Evolutionary conservation across 805 yeast species (phyloP), one percentile per base, ranked within the genome.

Genomic region (Candida odintsovae): DNA sequence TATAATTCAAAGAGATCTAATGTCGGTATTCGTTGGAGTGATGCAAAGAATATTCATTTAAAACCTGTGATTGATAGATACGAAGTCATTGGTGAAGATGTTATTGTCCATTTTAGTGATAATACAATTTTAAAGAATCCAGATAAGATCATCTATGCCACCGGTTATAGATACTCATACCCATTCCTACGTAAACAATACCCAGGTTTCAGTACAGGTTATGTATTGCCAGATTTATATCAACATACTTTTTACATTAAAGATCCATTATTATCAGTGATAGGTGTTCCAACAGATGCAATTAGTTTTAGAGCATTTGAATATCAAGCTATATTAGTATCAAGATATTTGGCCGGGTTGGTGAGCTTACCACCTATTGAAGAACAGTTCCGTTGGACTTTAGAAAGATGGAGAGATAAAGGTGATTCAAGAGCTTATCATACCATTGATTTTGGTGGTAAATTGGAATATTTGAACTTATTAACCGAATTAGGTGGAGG

Each of bases 91-190:
- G 57, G 62, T 36, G 51, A 62, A 1, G 50, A 50, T 12, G 29
- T 54, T 12, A 31, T 46, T 12, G 65, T 77, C 5, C 55, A 61
- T 7, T 75, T 80, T 40, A 65, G 43, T 2, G 77, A 76, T 47
- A 86, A 80, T 6, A 50, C 64, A 2, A 58, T 50, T 9, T 49
- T 78, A 1, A 47, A 48, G 1, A 67, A 65, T 25, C 70, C 83
- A 36, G 87, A 83, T 52, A 54, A 56, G 29, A 66, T 85, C 15
- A 63, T 84, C 7, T 82, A 78, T 57, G 83, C 85, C 38, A 84
- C 92, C 0, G 92, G 92, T 1, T 84, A 81, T 60, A 67, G 74
- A 33, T 78, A 76, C 55, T 71, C 75, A 40, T 68, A 73, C 48
- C 89, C 90, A 15, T 82, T 73, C 50, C 64, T 84, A n/a, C 43